A percentile compares a stretch with the other conserved stretches of the same genome.
Evolutionary conservation across 2,329 filamentous ascomycete genomes (phyloP).

Genomic region (Orbilia brochopaga): DNA sequence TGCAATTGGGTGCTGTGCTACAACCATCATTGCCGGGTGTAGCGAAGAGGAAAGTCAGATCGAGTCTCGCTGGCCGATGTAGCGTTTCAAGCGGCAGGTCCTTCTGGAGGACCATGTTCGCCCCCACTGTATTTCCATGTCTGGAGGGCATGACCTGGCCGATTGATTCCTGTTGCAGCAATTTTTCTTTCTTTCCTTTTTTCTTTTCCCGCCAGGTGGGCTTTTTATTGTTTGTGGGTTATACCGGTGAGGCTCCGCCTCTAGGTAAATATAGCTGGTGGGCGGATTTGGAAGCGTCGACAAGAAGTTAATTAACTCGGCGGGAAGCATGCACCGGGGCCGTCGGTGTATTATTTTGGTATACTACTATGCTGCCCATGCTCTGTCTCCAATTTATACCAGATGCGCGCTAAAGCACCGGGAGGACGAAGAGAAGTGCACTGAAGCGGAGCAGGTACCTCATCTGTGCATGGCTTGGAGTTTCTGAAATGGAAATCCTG

Average conservation of each 20-base stretch:
- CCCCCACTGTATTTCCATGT: too few species aligned
- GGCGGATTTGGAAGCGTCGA: conserved; percentile 1
- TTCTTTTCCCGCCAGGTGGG: conserved; percentile 13
- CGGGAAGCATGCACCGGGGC: neutral
- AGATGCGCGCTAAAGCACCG: too few species aligned
- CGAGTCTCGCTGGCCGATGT: neutral
- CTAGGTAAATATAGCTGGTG: conserved; percentile 42
- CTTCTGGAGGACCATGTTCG: too few species aligned
- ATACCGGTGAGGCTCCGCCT: conserved; percentile 44
- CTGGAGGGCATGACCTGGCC: neutral
- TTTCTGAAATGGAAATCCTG: conserved; percentile 1
- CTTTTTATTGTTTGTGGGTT: conserved; percentile 17
- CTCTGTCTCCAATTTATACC: neutral
- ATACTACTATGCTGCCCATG: neutral
- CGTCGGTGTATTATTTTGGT: conserved; percentile 1
- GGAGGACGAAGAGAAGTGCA: too few species aligned
- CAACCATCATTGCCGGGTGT: conserved; percentile 1
- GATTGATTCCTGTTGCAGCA: neutral
- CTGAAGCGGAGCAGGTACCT: neutral
- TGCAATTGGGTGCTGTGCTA: neutral
- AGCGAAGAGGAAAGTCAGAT: neutral
- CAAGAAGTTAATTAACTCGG: conserved; percentile 25
- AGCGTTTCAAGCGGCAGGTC: neutral
- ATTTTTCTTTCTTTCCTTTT: neutral
- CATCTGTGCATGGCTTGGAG: conserved; percentile 1